phyloP scores from a whole-genome alignment of 495 filamentous ascomycete genomes.

The Aspergillus avenaceus region DNA sequence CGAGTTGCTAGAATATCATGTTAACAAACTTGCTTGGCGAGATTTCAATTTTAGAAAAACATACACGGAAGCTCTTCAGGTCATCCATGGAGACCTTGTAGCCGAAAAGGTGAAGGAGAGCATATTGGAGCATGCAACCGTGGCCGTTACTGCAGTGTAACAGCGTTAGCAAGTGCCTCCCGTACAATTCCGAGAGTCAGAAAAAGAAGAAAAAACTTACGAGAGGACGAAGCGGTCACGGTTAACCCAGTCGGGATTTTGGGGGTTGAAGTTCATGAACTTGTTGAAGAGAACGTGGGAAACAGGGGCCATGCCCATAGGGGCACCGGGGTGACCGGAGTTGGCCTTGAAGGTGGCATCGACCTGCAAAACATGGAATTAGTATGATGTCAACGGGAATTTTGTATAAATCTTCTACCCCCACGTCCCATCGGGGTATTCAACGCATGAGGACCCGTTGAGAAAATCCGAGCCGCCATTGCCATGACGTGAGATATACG shows the following conservation, averaged over 20 bases:
- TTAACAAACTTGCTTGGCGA: too few relatives aligned
- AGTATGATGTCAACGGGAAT: slow-evolving; percentile 6
- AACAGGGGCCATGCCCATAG: slow-evolving; percentile 98
- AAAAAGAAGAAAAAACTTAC: slow-evolving; percentile 53
- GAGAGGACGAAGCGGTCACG: slow-evolving; percentile 98
- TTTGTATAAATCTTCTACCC: neutral
- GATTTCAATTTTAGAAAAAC: slow-evolving; percentile 30
- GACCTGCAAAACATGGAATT: slow-evolving; percentile 53
- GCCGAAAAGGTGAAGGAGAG: slow-evolving; percentile 93
- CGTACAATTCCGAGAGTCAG: neutral
- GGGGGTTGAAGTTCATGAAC: slow-evolving; percentile 99
- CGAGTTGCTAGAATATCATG: too few relatives aligned
- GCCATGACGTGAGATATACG: too few relatives aligned
- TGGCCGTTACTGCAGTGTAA: slow-evolving; percentile 75
- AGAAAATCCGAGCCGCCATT: too few relatives aligned
- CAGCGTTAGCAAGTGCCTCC: slow-evolving; percentile 7
- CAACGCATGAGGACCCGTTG: neutral
- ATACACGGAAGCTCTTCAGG: slow-evolving; percentile 90
- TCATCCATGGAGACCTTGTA: slow-evolving; percentile 83
- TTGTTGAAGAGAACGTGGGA: slow-evolving; percentile 98
- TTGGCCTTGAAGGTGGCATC: slow-evolving; percentile 96
- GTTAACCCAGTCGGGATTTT: slow-evolving; percentile 96
- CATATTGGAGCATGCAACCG: slow-evolving; percentile 99
- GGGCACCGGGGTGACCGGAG: slow-evolving; percentile 97
- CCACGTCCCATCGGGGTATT: neutral